A percentile compares a stretch with the other conserved stretches of the same genome.
These are phyloP conservation scores for Microdochium paspali DNA, from an alignment of 2,329 filamentous ascomycete species.

Conservation along the genomic window DNA sequence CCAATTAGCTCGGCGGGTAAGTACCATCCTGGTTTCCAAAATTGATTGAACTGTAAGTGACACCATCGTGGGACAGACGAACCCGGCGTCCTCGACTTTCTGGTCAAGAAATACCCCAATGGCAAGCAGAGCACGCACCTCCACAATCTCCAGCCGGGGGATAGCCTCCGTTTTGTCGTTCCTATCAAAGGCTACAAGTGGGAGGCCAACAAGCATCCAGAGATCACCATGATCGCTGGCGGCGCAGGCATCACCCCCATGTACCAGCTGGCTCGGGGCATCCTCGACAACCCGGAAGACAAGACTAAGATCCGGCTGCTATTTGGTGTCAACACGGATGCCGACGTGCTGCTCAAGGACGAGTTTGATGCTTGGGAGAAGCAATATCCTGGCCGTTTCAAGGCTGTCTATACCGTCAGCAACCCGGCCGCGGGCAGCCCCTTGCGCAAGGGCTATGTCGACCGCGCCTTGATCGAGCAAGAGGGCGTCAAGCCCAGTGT, in stretches of 20 bases:
- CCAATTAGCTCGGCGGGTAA: constrained; percentile 38
- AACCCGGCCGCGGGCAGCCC: constrained; percentile 28
- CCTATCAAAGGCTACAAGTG: constrained; percentile 45
- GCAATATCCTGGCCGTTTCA: constrained; percentile 44
- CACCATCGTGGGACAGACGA: constrained; percentile 29
- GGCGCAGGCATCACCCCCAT: constrained; percentile 66
- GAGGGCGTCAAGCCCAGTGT: constrained; percentile 25
- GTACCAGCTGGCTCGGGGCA: constrained; percentile 53
- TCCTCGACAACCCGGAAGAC: constrained; percentile 52
- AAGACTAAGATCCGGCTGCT: constrained; percentile 54
- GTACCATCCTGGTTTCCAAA: too few relatives aligned
- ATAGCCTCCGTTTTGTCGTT: constrained; percentile 47
- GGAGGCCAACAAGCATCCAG: constrained; percentile 36
- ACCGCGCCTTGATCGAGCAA: constrained; percentile 42
- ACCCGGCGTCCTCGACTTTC: constrained; percentile 49
- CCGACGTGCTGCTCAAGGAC: constrained; percentile 47
- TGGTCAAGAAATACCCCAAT: constrained; percentile 59
- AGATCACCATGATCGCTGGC: constrained; percentile 58
- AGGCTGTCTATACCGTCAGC: constrained; percentile 47
- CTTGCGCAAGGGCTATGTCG: constrained; percentile 47
- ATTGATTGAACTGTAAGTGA: too few relatives aligned
- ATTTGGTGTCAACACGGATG: constrained; percentile 56
- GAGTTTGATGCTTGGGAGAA: constrained; percentile 44
- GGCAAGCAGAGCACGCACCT: constrained; percentile 57
- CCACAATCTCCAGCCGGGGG: constrained; percentile 55